Percentiles rank a stretch among this genome's conserved stretches.
These are phyloP conservation scores for Mortierella polycephala DNA, from an alignment of 371 early-diverging fungal genomes.

Conservation along the genomic window DNA sequence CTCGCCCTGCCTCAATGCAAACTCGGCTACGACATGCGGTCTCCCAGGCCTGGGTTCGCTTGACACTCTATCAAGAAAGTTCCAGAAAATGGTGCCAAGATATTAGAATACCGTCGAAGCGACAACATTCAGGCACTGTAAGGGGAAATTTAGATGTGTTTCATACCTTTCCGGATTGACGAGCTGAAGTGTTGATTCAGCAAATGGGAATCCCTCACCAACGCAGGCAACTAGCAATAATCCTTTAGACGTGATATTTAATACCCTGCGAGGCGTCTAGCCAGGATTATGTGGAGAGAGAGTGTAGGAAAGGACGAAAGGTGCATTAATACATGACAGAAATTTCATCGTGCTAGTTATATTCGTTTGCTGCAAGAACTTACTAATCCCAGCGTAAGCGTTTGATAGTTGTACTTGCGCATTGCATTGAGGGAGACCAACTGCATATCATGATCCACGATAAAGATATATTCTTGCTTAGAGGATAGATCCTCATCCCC, in stretches of 20 bases:
- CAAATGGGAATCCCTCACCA: slow-evolving; percentile 30
- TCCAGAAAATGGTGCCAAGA: background rate
- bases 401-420: slow-evolving; percentile 22
- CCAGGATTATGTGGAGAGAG: no score
- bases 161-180: slow-evolving; percentile 33
- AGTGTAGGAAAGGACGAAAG: background rate
- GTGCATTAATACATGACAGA: background rate
- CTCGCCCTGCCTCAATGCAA: slow-evolving; percentile 30
- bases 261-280: slow-evolving; percentile 41
- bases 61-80: slow-evolving; percentile 12
- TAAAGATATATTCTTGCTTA: slow-evolving; percentile 18
- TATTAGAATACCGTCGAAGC: background rate
- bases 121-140: background rate
- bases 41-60: slow-evolving; percentile 12
- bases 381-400: slow-evolving; percentile 31
- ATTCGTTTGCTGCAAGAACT: background rate
- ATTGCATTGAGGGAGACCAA: slow-evolving; percentile 18
- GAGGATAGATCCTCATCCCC: background rate
- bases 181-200: slow-evolving; percentile 25
- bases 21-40: slow-evolving; percentile 24
- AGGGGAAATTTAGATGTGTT: background rate
- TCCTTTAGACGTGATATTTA: slow-evolving; percentile 33
- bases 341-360: background rate
- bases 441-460: slow-evolving; percentile 43
- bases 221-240: slow-evolving; percentile 32